Percentiles rank a stretch among this genome's conserved stretches.
These are phyloP conservation scores for Mucor piriformis DNA, from an alignment of 371 early-diverging fungal species.

Conservation along the genomic window DNA sequence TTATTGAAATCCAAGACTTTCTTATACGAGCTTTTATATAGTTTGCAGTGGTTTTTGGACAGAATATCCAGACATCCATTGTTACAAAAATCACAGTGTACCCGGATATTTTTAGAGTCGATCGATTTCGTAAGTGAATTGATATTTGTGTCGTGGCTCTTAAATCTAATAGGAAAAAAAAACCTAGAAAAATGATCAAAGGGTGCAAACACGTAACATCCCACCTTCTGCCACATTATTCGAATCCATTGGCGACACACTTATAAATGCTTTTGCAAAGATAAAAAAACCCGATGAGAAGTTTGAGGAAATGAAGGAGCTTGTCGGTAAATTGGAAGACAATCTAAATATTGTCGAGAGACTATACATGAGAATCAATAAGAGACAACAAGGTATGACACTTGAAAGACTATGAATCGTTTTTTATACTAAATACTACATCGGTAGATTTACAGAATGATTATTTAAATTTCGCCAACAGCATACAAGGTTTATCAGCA, in stretches of 20 bases:
- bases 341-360: slow-evolving; percentile 80
- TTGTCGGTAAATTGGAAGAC: slow-evolving; percentile 82
- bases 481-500: slow-evolving; percentile 72
- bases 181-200: slow-evolving; percentile 51
- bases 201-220: slow-evolving; percentile 28
- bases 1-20: background rate
- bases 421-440: background rate
- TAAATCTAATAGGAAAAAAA: no score
- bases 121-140: slow-evolving; percentile 65
- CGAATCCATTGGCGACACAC: slow-evolving; percentile 63
- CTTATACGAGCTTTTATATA: slow-evolving; percentile 7
- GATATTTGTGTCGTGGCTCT: no score
- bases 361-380: slow-evolving; percentile 76
- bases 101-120: slow-evolving; percentile 81
- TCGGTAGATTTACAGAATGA: slow-evolving; percentile 74
- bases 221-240: slow-evolving; percentile 38
- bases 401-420: background rate
- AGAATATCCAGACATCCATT: slow-evolving; percentile 85
- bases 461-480: slow-evolving; percentile 74
- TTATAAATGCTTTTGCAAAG: slow-evolving; percentile 91
- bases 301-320: slow-evolving; percentile 81
- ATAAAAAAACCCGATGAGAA: slow-evolving; percentile 86
- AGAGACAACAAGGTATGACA: slow-evolving; percentile 60
- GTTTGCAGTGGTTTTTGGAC: slow-evolving; percentile 80
- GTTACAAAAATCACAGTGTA: slow-evolving; percentile 70